Evolutionary conservation across 306 rosid genomes (phyloP), one percentile per base, ranked within the genome.

Genomic region (Fragaria iinumae): DNA sequence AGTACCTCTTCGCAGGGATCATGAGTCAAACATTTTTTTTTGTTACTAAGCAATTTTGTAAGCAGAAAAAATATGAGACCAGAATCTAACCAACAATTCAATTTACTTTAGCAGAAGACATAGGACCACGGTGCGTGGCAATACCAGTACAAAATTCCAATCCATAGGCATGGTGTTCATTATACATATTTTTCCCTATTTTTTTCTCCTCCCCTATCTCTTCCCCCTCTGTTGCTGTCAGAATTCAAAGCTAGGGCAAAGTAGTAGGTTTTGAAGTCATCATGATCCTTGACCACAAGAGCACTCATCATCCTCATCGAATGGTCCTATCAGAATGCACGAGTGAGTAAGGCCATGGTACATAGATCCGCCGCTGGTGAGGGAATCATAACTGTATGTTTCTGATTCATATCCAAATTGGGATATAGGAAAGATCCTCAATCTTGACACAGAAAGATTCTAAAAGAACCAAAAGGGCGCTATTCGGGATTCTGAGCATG

Each of bases 401-500:
- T 55, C 14, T 21, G 18, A 11, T 8, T 34, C 48, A 65, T 38
- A 65, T 65, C 48, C 70, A 38, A 36, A 65, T 65, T 9, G 70
- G 44, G 70, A 65, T 65, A 20, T 38, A 65, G 70, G 14, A 38
- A 65, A 65, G 70, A 65, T 65, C 70, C 70, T 65, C 70, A 16
- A 38, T 65, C 48, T 36, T 8, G 47, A 36, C 69, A 3, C 70
- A 65, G 2, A 65, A 20, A 65, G 70, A 65, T 65, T 9, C 25
- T 36, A 18, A 36, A 34, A 18, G 48, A 38, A 65, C 67, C 67
- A 13, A 62, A 29, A 29, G 67, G 20, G 41, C 67, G 41, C 43
- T 12, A 62, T 32, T 29, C 43, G 38, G 20, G 36, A 13, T 62
- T 27, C 67, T 29, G 67, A 62, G 38, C 27, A 56, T n/a, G 62